Evolutionary conservation across 2,329 filamentous ascomycete genomes (phyloP).

Genomic region (Paraphaeosphaeria minitans): DNA sequence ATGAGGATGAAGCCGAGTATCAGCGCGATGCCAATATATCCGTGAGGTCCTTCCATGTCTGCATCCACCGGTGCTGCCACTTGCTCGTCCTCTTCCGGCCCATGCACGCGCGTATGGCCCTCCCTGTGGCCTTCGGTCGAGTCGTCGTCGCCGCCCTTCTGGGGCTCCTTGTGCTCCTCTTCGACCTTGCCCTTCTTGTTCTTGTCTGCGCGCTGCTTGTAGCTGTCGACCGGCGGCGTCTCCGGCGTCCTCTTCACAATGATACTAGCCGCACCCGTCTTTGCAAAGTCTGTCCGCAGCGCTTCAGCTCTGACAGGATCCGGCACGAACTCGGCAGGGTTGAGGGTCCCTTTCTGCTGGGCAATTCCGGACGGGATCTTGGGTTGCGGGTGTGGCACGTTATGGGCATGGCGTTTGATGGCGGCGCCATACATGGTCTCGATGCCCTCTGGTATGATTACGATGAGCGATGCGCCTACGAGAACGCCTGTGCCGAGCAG

Average conservation of each 20-base stretch:
- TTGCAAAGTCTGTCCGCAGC: slow-evolving; percentile 14
- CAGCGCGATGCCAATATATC: slow-evolving; percentile 84
- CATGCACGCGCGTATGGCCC: slow-evolving; percentile 44
- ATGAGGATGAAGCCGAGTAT: slow-evolving; percentile 91
- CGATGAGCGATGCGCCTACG: slow-evolving; percentile 91
- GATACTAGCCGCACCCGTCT: slow-evolving; percentile 22
- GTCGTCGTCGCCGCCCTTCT: slow-evolving; percentile 46
- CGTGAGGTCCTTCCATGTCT: slow-evolving; percentile 62
- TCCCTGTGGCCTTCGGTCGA: slow-evolving; percentile 46
- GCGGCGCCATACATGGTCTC: slow-evolving; percentile 77
- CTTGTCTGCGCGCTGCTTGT: slow-evolving; percentile 24
- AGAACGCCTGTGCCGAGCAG: slow-evolving; percentile 92
- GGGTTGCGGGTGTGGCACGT: slow-evolving; percentile 28
- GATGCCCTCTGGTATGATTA: slow-evolving; percentile 96
- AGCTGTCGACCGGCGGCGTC: slow-evolving; percentile 23
- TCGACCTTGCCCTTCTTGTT: slow-evolving; percentile 25
- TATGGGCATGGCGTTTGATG: slow-evolving; percentile 30
- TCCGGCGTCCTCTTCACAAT: slow-evolving; percentile 29
- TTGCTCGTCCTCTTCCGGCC: slow-evolving; percentile 41
- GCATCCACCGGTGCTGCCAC: slow-evolving; percentile 49
- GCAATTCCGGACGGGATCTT: slow-evolving; percentile 31
- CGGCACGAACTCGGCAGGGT: slow-evolving; percentile 27
- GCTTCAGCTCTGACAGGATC: slow-evolving; percentile 20
- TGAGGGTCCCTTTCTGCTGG: slow-evolving; percentile 35
- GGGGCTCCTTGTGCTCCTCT: slow-evolving; percentile 31